Evolutionary conservation across 2,329 filamentous ascomycete species (phyloP).

Genomic region (Cladosporium cucumerinum): DNA sequence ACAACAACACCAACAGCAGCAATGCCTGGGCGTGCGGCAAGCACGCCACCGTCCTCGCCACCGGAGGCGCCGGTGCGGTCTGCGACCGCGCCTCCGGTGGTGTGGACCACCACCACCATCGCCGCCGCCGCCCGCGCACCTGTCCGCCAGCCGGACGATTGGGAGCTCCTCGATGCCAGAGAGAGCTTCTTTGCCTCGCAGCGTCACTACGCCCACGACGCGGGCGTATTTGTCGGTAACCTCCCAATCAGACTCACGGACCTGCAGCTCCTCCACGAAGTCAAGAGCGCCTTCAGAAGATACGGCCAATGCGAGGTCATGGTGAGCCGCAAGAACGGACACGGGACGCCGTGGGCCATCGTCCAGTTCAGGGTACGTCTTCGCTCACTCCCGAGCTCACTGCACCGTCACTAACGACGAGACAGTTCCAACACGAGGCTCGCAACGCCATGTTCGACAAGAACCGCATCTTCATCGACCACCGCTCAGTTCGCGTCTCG

Average conservation of each 20-base stretch:
- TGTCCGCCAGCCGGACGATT: neutral
- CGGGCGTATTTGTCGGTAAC: conserved; percentile 5
- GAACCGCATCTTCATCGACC: neutral
- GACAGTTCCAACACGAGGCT: neutral
- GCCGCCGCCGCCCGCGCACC: neutral
- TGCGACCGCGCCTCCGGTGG: neutral
- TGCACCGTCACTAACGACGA: neutral
- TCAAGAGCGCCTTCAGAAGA: neutral
- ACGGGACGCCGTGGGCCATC: neutral
- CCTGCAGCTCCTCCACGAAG: neutral
- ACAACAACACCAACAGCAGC: neutral
- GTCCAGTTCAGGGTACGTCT: neutral
- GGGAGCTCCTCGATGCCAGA: neutral
- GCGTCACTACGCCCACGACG: neutral
- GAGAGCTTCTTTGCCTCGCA: neutral
- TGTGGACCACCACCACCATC: neutral
- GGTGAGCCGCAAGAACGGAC: neutral
- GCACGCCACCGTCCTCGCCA: neutral
- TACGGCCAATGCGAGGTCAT: neutral
- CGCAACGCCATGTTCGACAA: neutral
- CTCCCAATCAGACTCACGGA: neutral
- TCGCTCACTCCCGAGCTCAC: neutral
- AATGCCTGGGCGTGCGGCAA: neutral
- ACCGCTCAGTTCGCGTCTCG: neutral
- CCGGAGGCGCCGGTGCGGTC: neutral